Conservation (phyloP, 306 rosid species). For the Alnus rubra region DNA sequence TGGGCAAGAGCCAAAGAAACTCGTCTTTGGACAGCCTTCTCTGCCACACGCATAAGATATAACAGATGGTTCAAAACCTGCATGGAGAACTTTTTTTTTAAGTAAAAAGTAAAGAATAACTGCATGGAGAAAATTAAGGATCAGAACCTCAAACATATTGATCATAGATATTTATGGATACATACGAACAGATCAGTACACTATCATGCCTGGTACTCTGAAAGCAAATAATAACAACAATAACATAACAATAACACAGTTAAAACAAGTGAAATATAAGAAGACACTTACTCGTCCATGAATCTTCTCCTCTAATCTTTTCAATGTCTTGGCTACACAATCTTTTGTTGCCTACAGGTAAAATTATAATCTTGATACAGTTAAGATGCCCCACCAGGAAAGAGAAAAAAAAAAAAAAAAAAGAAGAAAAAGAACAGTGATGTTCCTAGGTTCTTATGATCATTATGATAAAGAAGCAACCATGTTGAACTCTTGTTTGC, state of each 20-base stretch:
- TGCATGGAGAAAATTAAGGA: conserved; percentile 16
- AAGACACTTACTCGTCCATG: conserved; percentile 75
- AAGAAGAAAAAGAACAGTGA: not conserved
- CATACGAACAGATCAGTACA: conserved; percentile 3
- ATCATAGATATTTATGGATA: conserved; percentile 5
- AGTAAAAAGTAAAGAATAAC: no score
- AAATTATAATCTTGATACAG: conserved; percentile 19
- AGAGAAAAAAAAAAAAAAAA: not conserved
- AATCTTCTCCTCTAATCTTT: conserved; percentile 97
- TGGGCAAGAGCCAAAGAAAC: conserved; percentile 96
- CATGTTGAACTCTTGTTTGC: not conserved
- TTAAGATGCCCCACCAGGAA: conserved; percentile 20
- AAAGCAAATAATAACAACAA: conserved; percentile 17
- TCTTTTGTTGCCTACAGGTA: conserved; percentile 91
- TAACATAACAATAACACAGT: not conserved
- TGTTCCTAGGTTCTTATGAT: conserved; percentile 7
- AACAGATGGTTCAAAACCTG: conserved; percentile 87
- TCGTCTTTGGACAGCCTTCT: conserved; percentile 76
- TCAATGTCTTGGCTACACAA: conserved; percentile 97
- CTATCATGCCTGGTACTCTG: conserved; percentile 13
- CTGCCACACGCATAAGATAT: conserved; percentile 87
- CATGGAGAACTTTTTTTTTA: conserved; percentile 10
- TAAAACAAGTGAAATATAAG: conserved; percentile 13
- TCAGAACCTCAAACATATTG: conserved; percentile 34
- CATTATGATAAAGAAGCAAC: conserved; percentile 10